Base-by-base conservation (phyloP, 1,284 basidiomycete genomes). In the Ganoderma sp. region DNA sequence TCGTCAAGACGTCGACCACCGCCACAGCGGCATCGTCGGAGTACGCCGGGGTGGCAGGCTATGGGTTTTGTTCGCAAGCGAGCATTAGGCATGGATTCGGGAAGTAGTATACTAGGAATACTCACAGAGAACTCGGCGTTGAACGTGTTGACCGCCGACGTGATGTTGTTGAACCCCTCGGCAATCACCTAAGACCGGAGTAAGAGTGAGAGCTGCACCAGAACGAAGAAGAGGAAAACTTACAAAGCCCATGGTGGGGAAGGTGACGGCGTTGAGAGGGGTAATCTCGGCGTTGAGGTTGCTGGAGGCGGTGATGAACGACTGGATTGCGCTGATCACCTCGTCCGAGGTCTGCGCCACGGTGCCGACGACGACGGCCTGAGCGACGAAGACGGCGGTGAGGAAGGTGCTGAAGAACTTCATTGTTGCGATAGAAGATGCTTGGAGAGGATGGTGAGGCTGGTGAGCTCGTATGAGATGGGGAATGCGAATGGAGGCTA, bases 401-500 rank as follows among this genome's bases (percentile, higher is more conserved):
- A 59, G 39, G 58, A 59, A 22, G 14, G n/a, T 41, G 37, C 58
- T 59, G 37, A 59, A 59, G 58, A 59, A 59, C 58, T 59, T 37
- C 58, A 59, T 59, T 7, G 57, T 41, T 25, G 28, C 17, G 52
- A 19, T 34, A 15, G 12, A 8, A 10, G 28, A 34, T 28, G 32
- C 6, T 8, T 34, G 7, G 52, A 56, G 32, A 34, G 10, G 28
- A 28, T 56, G 25, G 28, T 8, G 28, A 15, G 28, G 28, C 52
- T 34, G 52, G 1, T 34, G 22, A 15, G 28, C 6, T 28, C 2
- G 9, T 28, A 8, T 32, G 28, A 17, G 28, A 17, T 56, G 52
- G 28, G 25, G 52, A 25, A 52, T 54, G 28, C 6, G 37, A 8
- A 39, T 39, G 8, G 37, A 52, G 48, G 22, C 19, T 17, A 34